Conservation (phyloP, 2,329 filamentous ascomycete species). For the Ploettnerulaceae sp. region DNA sequence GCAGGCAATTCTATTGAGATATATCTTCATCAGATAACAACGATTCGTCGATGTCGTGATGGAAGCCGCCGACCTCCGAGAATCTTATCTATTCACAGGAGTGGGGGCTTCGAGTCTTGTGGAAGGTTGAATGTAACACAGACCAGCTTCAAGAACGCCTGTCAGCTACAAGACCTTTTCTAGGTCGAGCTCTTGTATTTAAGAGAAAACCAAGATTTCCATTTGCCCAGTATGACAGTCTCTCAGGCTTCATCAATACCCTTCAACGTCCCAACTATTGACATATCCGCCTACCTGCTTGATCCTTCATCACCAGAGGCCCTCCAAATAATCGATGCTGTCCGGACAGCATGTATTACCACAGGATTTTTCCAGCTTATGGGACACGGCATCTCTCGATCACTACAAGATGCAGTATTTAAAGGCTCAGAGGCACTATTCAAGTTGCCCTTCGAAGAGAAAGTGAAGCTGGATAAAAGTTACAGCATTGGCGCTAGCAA, state of each 20-base stretch:
- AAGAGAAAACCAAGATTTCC: background rate
- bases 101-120: constrained; percentile 12
- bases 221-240: background rate
- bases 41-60: background rate
- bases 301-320: constrained; percentile 15
- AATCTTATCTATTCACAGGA: constrained; percentile 13
- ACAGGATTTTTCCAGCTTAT: constrained; percentile 51
- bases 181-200: background rate
- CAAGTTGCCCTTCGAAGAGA: constrained; percentile 41
- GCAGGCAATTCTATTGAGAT: background rate
- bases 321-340: constrained; percentile 33
- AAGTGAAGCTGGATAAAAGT: constrained; percentile 38
- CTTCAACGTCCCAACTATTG: constrained; percentile 22
- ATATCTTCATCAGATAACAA: too few relatives aligned
- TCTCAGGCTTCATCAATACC: background rate
- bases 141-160: background rate
- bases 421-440: constrained; percentile 43
- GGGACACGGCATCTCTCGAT: constrained; percentile 40
- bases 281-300: constrained; percentile 21
- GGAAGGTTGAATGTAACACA: constrained; percentile 5
- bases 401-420: constrained; percentile 39
- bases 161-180: background rate
- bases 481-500: constrained; percentile 37
- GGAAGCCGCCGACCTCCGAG: constrained; percentile 13
- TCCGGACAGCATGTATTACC: constrained; percentile 40